These are phyloP conservation scores for Neurospora sp. DNA, from an alignment of 2,329 filamentous ascomycete genomes.

Conservation along the genomic window DNA sequence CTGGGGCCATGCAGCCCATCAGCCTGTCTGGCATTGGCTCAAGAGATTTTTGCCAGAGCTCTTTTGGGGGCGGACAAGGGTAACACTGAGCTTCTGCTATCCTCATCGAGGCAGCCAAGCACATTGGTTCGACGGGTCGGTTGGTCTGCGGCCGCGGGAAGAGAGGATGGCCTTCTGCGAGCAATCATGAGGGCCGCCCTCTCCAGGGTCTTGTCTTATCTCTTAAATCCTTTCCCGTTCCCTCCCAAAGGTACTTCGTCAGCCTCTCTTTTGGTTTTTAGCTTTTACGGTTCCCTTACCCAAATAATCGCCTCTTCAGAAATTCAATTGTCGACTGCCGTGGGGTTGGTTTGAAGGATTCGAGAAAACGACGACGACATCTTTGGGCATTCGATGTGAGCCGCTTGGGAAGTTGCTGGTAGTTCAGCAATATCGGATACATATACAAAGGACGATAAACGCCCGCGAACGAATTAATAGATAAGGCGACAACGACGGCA, in stretches of 20 bases:
- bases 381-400: background rate
- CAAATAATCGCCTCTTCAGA: background rate
- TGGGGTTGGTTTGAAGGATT: background rate
- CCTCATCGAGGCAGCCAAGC: background rate
- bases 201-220: background rate
- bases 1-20: slow-evolving; percentile 12
- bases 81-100: background rate
- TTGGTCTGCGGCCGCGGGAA: background rate
- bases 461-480: background rate
- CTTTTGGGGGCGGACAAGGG: background rate
- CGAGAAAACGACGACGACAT: background rate
- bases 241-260: background rate
- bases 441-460: background rate
- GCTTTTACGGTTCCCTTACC: background rate
- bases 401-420: background rate
- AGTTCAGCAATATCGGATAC: background rate
- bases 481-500: background rate
- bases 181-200: background rate
- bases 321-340: background rate
- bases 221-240: background rate
- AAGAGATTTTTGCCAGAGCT: slow-evolving; percentile 5
- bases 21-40: slow-evolving; percentile 3
- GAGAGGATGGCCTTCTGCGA: background rate
- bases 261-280: background rate
- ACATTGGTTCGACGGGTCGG: background rate